Evolutionary conservation across 139 green algal genomes (phyloP).

Genomic region (Penium margaritaceum): DNA sequence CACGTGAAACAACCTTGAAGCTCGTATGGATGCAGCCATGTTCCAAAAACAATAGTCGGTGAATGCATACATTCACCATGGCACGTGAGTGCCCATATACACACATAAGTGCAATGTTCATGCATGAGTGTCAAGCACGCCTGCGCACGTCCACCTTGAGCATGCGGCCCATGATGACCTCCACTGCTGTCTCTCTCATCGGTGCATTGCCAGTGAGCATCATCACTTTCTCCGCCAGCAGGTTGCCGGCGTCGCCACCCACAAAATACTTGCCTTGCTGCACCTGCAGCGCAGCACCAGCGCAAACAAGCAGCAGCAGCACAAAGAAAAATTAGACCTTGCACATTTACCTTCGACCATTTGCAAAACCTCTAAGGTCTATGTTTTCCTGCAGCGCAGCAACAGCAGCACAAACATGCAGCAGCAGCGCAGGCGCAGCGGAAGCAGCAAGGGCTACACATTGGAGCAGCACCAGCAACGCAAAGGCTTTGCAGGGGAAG

Average conservation of each 20-base stretch:
- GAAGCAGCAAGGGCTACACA: no score
- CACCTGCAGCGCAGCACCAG: no score
- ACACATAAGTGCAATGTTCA: not conserved
- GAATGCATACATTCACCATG: not conserved
- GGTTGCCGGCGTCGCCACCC: slow-evolving; percentile 17
- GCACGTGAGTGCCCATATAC: not conserved
- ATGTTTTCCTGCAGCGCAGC: no score
- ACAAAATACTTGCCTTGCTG: slow-evolving; percentile 74
- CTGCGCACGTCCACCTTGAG: slow-evolving; percentile 18
- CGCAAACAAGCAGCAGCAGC: no score
- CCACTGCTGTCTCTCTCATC: slow-evolving; percentile 35
- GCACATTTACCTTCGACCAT: no score
- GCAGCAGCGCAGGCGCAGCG: no score
- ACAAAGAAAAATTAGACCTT: no score
- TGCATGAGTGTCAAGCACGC: no score
- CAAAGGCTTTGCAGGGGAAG: no score
- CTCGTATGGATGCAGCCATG: not conserved
- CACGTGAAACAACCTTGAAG: not conserved
- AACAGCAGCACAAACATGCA: no score
- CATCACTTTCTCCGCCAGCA: slow-evolving; percentile 49
- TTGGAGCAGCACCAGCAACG: no score
- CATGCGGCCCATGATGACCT: slow-evolving; percentile 71
- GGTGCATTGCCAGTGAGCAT: slow-evolving; percentile 14
- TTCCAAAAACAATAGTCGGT: not conserved
- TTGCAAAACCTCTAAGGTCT: no score